A percentile compares a stretch with the other conserved stretches of the same genome.
phyloP scores from a whole-genome alignment of 2,329 filamentous ascomycete species.

The Dothistroma pini region DNA sequence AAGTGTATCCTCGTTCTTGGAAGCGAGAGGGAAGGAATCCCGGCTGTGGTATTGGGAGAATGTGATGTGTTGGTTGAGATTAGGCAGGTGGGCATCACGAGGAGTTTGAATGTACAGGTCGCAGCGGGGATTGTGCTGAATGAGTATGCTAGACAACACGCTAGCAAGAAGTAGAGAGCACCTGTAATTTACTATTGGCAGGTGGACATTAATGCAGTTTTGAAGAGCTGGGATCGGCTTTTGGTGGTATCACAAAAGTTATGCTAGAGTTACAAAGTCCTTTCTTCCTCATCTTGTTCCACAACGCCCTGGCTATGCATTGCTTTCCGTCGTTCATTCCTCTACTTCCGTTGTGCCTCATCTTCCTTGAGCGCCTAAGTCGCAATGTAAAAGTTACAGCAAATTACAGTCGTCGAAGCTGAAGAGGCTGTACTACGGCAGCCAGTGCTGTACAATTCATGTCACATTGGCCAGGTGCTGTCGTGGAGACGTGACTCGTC shows the following conservation, averaged over 20 bases:
- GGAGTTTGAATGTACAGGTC: slow-evolving; percentile 55
- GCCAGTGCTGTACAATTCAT: slow-evolving; percentile 17
- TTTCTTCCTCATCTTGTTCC: background rate
- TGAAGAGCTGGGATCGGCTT: slow-evolving; percentile 21
- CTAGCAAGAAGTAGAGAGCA: background rate
- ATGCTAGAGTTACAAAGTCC: slow-evolving; percentile 15
- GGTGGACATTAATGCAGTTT: too few relatives aligned
- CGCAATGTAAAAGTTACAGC: slow-evolving; percentile 16
- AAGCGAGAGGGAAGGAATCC: slow-evolving; percentile 51
- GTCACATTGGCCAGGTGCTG: slow-evolving; percentile 3
- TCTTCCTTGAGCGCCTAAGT: background rate
- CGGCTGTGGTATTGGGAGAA: slow-evolving; percentile 45
- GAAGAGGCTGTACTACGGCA: slow-evolving; percentile 5
- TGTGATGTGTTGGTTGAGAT: slow-evolving; percentile 53
- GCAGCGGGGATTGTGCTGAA: slow-evolving; percentile 51
- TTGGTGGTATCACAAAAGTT: slow-evolving; percentile 20
- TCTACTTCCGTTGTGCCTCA: slow-evolving; percentile 1
- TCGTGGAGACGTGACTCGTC: background rate
- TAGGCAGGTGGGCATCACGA: slow-evolving; percentile 49
- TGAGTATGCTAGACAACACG: slow-evolving; percentile 47
- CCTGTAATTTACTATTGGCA: too few relatives aligned
- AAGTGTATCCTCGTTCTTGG: slow-evolving; percentile 46
- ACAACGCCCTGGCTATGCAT: slow-evolving; percentile 19
- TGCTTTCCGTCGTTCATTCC: slow-evolving; percentile 4
- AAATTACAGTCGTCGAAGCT: slow-evolving; percentile 21